phyloP scores from a whole-genome alignment of 768 basidiomycete species.

The Suillus ampliporus region DNA sequence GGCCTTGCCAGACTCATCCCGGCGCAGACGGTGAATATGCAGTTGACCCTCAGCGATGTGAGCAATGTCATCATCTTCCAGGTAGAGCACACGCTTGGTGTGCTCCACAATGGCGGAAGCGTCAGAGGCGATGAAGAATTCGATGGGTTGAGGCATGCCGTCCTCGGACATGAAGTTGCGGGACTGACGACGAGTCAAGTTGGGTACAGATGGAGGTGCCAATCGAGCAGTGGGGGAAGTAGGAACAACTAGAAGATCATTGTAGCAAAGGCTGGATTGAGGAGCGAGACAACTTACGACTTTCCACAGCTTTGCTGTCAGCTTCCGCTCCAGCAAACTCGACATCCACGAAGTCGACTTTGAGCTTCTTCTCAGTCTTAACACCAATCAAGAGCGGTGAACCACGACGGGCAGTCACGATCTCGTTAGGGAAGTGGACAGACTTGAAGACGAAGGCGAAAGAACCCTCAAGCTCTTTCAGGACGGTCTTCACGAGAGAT shows the following conservation, averaged over 20 bases:
- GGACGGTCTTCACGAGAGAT: conserved; percentile 89
- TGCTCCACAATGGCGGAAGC: conserved; percentile 97
- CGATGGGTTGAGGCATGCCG: conserved; percentile 97
- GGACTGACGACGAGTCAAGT: conserved; percentile 92
- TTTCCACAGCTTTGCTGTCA: conserved; percentile 48
- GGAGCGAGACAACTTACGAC: conserved; percentile 40
- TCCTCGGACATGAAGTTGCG: conserved; percentile 99
- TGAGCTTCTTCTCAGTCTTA: conserved; percentile 99
- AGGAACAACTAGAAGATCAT: conserved; percentile 43
- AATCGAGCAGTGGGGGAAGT: conserved; percentile 67
- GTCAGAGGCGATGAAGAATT: conserved; percentile 99
- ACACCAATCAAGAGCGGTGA: conserved; percentile 97
- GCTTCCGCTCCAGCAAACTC: conserved; percentile 84
- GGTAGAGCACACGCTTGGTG: conserved; percentile 98
- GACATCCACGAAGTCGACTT: conserved; percentile 99
- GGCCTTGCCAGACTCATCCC: conserved; percentile 72
- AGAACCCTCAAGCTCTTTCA: conserved; percentile 98
- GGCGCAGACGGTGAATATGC: conserved; percentile 97
- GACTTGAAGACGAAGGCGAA: conserved; percentile 99
- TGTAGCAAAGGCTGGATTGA: neutral
- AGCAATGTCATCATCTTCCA: conserved; percentile 98
- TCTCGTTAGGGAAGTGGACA: conserved; percentile 91
- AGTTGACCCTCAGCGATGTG: conserved; percentile 97
- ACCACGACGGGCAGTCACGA: conserved; percentile 95
- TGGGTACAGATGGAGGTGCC: conserved; percentile 68